Evolutionary conservation across 441 rosid genomes (phyloP).

Genomic region (Mallotus repandus): DNA sequence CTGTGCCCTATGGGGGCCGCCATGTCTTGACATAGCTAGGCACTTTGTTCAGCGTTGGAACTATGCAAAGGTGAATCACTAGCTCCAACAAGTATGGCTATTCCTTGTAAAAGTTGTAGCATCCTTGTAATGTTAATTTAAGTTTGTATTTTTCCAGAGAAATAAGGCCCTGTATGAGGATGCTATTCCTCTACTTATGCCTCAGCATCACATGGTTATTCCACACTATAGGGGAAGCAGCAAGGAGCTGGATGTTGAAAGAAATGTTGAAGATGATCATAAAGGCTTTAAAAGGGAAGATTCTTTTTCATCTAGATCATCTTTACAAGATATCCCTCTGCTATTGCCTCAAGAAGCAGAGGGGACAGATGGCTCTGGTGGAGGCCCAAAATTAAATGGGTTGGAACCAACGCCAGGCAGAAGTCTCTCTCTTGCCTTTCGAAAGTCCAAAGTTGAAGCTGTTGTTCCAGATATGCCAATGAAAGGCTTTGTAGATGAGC

Average conservation of each 20-base stretch:
- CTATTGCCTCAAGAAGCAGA: constrained; percentile 87
- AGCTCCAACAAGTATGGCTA: constrained; percentile 18
- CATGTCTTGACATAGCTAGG: constrained; percentile 94
- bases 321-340: constrained; percentile 88
- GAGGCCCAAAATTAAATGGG: constrained; percentile 43
- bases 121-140: constrained; percentile 12
- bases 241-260: constrained; percentile 46
- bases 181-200: constrained; percentile 95
- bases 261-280: constrained; percentile 41
- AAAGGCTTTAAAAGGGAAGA: constrained; percentile 58
- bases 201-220: constrained; percentile 99
- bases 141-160: constrained; percentile 50
- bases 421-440: constrained; percentile 55
- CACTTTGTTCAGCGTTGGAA: constrained; percentile 99
- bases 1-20: constrained; percentile 99
- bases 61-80: constrained; percentile 80
- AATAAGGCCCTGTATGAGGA: constrained; percentile 96
- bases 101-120: constrained; percentile 10
- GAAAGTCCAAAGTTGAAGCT: constrained; percentile 58
- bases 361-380: constrained; percentile 47
- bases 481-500: constrained; percentile 92
- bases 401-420: constrained; percentile 35
- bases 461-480: constrained; percentile 63
- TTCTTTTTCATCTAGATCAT: constrained; percentile 76
- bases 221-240: constrained; percentile 91